These are phyloP conservation scores for Chrysoporthe deuterocubensis DNA, from an alignment of 2,329 filamentous ascomycete genomes.

Conservation along the genomic window DNA sequence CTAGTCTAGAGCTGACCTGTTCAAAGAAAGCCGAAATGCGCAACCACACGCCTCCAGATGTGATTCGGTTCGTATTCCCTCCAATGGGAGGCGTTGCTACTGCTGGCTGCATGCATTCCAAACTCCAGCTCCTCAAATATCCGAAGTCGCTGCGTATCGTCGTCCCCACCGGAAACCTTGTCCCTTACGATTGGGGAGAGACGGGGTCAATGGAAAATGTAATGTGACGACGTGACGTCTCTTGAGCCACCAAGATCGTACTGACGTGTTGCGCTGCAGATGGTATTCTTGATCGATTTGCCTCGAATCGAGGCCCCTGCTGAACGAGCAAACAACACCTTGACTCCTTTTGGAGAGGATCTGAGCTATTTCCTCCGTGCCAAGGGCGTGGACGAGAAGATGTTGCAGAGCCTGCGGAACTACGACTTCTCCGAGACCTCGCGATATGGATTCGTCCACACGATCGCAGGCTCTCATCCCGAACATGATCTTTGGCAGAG, in stretches of 20 bases:
- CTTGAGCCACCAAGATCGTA: not conserved
- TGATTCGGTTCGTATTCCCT: slow-evolving; percentile 78
- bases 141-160: slow-evolving; percentile 74
- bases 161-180: slow-evolving; percentile 85
- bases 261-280: slow-evolving; percentile 48
- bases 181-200: slow-evolving; percentile 89
- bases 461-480: slow-evolving; percentile 66
- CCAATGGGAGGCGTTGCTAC: slow-evolving; percentile 63
- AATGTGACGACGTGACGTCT: slow-evolving; percentile 33
- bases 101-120: slow-evolving; percentile 85
- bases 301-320: slow-evolving; percentile 59
- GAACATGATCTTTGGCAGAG: slow-evolving; percentile 45
- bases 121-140: slow-evolving; percentile 88
- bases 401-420: slow-evolving; percentile 69
- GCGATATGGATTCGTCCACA: slow-evolving; percentile 80
- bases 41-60: slow-evolving; percentile 52
- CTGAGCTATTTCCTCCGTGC: slow-evolving; percentile 72
- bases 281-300: slow-evolving; percentile 90
- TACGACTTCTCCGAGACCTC: slow-evolving; percentile 83
- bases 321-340: slow-evolving; percentile 38
- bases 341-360: slow-evolving; percentile 67
- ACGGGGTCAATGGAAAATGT: slow-evolving; percentile 84
- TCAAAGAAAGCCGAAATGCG: slow-evolving; percentile 53
- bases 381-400: slow-evolving; percentile 64
- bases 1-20: slow-evolving; percentile 15